A percentile compares a stretch with the other conserved stretches of the same genome.
phyloP scores from a whole-genome alignment of 208 protist genomes.

The Ichthyophonus hoferi region DNA sequence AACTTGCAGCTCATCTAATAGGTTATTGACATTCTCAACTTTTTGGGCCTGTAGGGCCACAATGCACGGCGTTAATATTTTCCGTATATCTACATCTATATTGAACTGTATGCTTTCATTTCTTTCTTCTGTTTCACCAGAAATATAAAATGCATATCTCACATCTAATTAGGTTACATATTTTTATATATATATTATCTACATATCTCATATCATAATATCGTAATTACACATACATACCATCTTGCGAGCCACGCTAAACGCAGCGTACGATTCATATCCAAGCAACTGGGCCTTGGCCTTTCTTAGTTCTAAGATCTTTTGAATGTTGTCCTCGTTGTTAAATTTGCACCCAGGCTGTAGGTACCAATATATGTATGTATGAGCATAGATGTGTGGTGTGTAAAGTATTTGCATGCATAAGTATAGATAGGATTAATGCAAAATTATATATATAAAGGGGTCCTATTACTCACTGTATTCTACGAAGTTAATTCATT shows the following conservation, averaged over 20 bases:
- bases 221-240: too few relatives aligned
- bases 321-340: not conserved
- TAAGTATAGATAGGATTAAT: not conserved
- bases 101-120: too few relatives aligned
- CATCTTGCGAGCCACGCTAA: not conserved
- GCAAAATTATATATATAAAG: not conserved
- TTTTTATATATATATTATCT: too few relatives aligned
- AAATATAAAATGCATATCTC: too few relatives aligned
- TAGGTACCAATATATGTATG: not conserved
- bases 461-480: too few relatives aligned
- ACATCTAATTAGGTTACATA: too few relatives aligned
- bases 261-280: not conserved
- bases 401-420: not conserved
- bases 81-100: too few relatives aligned
- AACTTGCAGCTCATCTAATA: not conserved
- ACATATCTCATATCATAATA: too few relatives aligned
- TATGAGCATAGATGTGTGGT: not conserved
- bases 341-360: not conserved
- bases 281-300: not conserved
- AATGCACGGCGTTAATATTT: too few relatives aligned
- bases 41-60: not conserved
- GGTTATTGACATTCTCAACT: not conserved
- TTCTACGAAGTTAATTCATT: too few relatives aligned
- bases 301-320: not conserved
- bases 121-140: too few relatives aligned